phyloP scores from a whole-genome alignment of 306 rosid species.

The Begonia masoniana region DNA sequence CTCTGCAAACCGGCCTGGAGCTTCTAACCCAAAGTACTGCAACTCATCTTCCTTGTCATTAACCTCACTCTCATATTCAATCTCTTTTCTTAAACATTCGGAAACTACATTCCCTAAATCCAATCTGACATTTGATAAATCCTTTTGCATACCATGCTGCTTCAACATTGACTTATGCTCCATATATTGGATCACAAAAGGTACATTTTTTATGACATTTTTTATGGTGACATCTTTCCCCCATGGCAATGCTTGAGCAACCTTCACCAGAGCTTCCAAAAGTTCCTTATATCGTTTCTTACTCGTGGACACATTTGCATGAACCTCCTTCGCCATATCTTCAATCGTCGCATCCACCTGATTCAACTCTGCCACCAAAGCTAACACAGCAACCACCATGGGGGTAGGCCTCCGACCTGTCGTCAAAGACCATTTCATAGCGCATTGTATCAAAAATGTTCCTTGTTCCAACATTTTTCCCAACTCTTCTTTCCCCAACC shows the following conservation, averaged over 20 bases:
- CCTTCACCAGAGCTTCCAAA: constrained; percentile 51
- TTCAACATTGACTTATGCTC: constrained; percentile 53
- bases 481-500: no score
- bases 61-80: constrained; percentile 15
- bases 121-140: constrained; percentile 11
- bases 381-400: constrained; percentile 60
- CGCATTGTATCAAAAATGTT: no score
- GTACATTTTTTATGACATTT: no score
- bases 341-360: constrained; percentile 32
- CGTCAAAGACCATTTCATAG: constrained; percentile 67
- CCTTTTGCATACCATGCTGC: constrained; percentile 18
- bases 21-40: constrained; percentile 17
- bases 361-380: constrained; percentile 45
- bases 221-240: constrained; percentile 76
- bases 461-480: no score
- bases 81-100: constrained; percentile 31
- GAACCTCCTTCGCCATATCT: constrained; percentile 42
- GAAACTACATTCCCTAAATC: constrained; percentile 41
- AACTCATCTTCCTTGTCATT: constrained; percentile 16
- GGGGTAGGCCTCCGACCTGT: constrained; percentile 68
- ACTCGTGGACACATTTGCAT: constrained; percentile 41
- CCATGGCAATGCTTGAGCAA: constrained; percentile 72
- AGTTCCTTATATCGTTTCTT: constrained; percentile 51
- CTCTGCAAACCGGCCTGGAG: constrained; percentile 3
- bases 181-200: constrained; percentile 61